These are phyloP conservation scores for Penicillium sp. DNA, from an alignment of 2,329 filamentous ascomycete species.

Conservation along the genomic window DNA sequence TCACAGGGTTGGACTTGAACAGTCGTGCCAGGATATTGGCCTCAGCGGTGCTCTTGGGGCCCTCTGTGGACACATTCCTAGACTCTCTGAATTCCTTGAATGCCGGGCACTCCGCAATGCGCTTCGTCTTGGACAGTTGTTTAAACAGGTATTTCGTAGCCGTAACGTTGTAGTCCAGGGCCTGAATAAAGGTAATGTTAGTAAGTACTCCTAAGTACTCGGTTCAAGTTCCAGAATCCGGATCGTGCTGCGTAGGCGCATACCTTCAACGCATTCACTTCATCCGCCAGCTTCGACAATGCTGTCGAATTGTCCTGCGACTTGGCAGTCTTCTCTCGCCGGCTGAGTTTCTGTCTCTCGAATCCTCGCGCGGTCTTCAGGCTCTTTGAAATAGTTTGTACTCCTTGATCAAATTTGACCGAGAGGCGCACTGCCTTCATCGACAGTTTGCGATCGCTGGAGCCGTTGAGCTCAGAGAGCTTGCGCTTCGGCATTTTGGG, in stretches of 20 bases:
- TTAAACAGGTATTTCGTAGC: constrained; percentile 55
- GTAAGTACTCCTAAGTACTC: not conserved
- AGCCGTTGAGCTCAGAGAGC: constrained; percentile 30
- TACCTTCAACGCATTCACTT: constrained; percentile 57
- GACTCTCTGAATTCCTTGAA: constrained; percentile 42
- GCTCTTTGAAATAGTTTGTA: constrained; percentile 48
- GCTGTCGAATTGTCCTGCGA: constrained; percentile 41
- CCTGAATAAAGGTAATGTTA: constrained; percentile 27
- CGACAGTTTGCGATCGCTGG: constrained; percentile 27
- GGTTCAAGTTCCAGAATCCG: not conserved
- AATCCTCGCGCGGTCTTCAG: constrained; percentile 58
- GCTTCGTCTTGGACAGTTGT: constrained; percentile 54
- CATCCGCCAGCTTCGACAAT: constrained; percentile 47
- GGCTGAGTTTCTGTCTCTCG: constrained; percentile 60
- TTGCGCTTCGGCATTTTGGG: constrained; percentile 41
- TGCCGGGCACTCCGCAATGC: constrained; percentile 49
- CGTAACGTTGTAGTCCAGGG: constrained; percentile 47
- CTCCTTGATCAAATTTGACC: constrained; percentile 48
- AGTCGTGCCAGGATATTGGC: constrained; percentile 57
- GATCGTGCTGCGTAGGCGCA: not conserved
- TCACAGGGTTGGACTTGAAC: constrained; percentile 57
- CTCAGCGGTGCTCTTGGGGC: constrained; percentile 44
- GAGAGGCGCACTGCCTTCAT: constrained; percentile 40
- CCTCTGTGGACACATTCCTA: constrained; percentile 36
- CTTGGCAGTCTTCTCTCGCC: constrained; percentile 54